Evolutionary conservation across 768 basidiomycete genomes (phyloP).

Genomic region (Kwoniella dendrophila): DNA sequence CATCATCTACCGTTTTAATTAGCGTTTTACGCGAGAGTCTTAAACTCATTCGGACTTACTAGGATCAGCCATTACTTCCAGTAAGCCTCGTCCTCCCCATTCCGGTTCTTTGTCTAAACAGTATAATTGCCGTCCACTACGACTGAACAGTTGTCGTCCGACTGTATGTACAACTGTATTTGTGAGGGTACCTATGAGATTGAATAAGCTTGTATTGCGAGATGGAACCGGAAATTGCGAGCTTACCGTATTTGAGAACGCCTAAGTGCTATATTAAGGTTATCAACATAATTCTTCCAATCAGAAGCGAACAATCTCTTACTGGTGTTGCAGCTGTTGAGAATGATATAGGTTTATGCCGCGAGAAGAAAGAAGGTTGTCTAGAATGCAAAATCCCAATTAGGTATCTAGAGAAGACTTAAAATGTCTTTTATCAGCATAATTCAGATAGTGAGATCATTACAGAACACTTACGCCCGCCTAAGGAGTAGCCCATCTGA

Average conservation of each 20-base stretch:
- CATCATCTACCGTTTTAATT: constrained; percentile 25
- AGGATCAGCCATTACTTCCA: constrained; percentile 52
- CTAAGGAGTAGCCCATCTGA: constrained; percentile 52
- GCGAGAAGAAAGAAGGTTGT: constrained; percentile 40
- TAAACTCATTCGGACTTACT: constrained; percentile 21
- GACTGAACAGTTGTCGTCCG: constrained; percentile 34
- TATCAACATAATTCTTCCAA: neutral
- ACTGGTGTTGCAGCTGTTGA: constrained; percentile 51
- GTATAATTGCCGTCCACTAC: constrained; percentile 50
- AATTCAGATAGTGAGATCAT: neutral
- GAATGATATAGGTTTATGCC: constrained; percentile 46
- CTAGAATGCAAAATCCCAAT: constrained; percentile 45
- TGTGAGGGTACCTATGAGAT: constrained; percentile 21
- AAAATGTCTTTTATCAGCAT: neutral
- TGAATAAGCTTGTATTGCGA: constrained; percentile 6
- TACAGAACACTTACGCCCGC: constrained; percentile 45
- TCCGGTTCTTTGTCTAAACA: constrained; percentile 41
- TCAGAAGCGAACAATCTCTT: constrained; percentile 3
- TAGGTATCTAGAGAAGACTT: constrained; percentile 52
- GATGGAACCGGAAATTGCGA: neutral
- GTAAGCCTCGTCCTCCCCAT: constrained; percentile 38
- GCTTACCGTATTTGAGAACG: constrained; percentile 40
- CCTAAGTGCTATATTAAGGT: constrained; percentile 41
- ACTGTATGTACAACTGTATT: constrained; percentile 42
- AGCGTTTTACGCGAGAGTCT: neutral